These are phyloP conservation scores for Nicotiana tomentosiformis DNA, from an alignment of 257 asterid genomes.

Conservation along the genomic window DNA sequence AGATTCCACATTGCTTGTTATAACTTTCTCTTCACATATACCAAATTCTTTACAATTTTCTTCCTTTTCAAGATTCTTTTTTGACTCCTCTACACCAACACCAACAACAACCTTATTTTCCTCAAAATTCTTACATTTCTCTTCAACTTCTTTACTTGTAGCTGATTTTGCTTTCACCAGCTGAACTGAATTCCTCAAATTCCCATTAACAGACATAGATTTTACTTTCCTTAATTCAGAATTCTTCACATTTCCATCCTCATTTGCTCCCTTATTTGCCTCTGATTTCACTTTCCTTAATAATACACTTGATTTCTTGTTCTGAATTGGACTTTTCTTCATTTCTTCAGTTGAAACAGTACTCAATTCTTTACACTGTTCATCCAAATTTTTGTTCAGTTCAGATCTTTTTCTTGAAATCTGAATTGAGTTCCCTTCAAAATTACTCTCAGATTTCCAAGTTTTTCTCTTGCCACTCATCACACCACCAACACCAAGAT, in stretches of 20 bases:
- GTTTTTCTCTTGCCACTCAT: constrained; percentile 55
- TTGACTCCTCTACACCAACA: background rate
- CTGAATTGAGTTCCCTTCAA: constrained; percentile 47
- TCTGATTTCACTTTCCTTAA: background rate
- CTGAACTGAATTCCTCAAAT: constrained; percentile 2
- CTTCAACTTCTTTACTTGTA: background rate
- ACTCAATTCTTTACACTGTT: constrained; percentile 24
- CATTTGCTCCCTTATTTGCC: too few relatives aligned
- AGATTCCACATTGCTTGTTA: constrained; percentile 32
- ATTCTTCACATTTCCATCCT: background rate
- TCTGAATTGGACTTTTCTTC: constrained; percentile 35
- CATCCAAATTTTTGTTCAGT: constrained; percentile 34
- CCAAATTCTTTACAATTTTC: constrained; percentile 32
- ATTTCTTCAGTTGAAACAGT: constrained; percentile 22
- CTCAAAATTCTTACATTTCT: background rate
- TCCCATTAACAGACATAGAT: background rate
- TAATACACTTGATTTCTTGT: constrained; percentile 17
- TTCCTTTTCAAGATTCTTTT: constrained; percentile 2
- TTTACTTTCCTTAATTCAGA: constrained; percentile 9
- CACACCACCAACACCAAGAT: constrained; percentile 11
- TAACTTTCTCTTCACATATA: constrained; percentile 49
- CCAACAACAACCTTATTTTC: background rate
- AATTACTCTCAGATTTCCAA: constrained; percentile 56
- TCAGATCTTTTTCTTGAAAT: constrained; percentile 59
- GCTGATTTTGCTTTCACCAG: too few relatives aligned